Base-by-base conservation (phyloP, 305 asterid genomes). In the Fraxinus ornus region DNA sequence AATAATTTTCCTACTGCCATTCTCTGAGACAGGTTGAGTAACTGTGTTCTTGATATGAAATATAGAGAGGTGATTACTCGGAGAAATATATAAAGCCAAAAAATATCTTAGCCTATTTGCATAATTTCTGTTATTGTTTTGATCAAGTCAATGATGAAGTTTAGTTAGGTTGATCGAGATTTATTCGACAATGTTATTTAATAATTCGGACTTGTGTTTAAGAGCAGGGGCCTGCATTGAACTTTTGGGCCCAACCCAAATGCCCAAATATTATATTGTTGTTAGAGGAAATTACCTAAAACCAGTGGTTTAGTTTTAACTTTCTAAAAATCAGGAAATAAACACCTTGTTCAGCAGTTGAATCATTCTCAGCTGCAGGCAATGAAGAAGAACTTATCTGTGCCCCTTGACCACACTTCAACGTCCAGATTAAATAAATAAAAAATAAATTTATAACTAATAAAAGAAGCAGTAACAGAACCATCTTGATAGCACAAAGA, bases 1-100 rank as follows among this genome's bases (percentile, higher is more conserved):
- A n/a, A n/a, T n/a, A n/a, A n/a, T n/a, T n/a, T n/a, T 33, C 52
- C 24, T 3, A 7, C 9, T n/a, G 75, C 83, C 79, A 81, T 81
- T 55, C 55, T 37, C 44, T 7, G 21, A 30, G 44, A 30, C 33
- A 32, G 10, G 47, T 26, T 71, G 37, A 32, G 15, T 5, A 8
- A 13, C 22, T 35, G 12, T 33, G 10, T 78, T 15, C 73, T 17
- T 55, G n/a, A 78, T 39, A 39, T 36, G 41, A 36, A 36, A 36
- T 7, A 36, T 36, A 36, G 41, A 39, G 49, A 39, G 24, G 49
- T 9, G 6, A 13, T 30, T 72, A 32, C 7, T 72, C 10, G 73
- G 57, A 39, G 47, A 13, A 24, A 41, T 71, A 30, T 32, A 72
- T 71, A 7, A 68, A 77, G 77, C 49, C 52, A 52, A 26, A 77